A percentile compares a stretch with the other conserved stretches of the same genome.
Conservation (phyloP, 2,329 filamentous ascomycete genomes). For the Alternaria incomplexa region DNA sequence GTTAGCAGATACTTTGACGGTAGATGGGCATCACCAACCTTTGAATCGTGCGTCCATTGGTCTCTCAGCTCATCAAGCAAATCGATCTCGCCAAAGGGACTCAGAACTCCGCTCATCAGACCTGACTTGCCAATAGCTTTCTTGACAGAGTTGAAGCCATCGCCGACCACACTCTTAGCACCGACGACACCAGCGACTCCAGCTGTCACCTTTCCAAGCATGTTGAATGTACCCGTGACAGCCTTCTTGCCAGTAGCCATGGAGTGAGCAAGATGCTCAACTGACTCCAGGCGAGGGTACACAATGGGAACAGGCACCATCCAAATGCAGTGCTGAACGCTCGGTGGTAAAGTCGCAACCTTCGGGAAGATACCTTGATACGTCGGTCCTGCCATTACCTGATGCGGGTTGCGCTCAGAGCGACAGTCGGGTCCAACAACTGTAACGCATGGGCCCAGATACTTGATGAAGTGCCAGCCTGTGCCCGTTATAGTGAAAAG, state of each 20-base stretch:
- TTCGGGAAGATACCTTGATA: conserved; percentile 98
- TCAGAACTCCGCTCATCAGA: conserved; percentile 93
- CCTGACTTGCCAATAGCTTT: conserved; percentile 95
- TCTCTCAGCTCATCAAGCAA: conserved; percentile 93
- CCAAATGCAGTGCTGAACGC: conserved; percentile 96
- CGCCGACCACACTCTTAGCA: conserved; percentile 88
- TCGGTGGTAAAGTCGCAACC: conserved; percentile 85
- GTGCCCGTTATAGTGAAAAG: conserved; percentile 97
- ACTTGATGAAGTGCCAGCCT: conserved; percentile 99
- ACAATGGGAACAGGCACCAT: conserved; percentile 91
- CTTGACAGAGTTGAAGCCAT: conserved; percentile 94
- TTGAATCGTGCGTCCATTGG: conserved; percentile 97
- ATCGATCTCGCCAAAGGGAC: conserved; percentile 95
- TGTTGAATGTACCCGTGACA: conserved; percentile 94
- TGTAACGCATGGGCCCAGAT: conserved; percentile 86
- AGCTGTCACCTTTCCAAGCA: conserved; percentile 92
- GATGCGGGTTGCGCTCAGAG: conserved; percentile 86
- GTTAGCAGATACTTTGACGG: conserved; percentile 9
- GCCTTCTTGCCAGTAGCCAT: conserved; percentile 95
- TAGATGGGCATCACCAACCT: conserved; percentile 58
- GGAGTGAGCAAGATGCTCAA: conserved; percentile 89
- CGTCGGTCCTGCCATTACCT: conserved; percentile 93
- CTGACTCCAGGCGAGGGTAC: conserved; percentile 88
- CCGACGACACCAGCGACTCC: conserved; percentile 95
- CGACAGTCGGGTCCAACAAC: conserved; percentile 90